Conservation (phyloP, 129 eudicot species). For the Rutidosis leptorrhynchoides region DNA sequence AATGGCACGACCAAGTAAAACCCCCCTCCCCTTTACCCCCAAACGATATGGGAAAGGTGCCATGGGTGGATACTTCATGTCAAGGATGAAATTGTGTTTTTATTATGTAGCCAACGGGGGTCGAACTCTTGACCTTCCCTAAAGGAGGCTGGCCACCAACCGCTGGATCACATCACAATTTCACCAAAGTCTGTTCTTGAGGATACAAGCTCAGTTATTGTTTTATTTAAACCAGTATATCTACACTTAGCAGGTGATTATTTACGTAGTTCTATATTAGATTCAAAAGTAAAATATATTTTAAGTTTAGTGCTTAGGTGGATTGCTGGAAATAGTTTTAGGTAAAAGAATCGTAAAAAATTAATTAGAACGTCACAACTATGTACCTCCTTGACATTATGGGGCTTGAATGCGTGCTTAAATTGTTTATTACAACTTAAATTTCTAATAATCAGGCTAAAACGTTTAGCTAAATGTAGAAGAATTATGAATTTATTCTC, state of each 20-base stretch:
- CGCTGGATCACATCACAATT: no score
- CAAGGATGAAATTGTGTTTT: no score
- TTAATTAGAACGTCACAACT: neutral
- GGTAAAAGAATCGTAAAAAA: neutral
- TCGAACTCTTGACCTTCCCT: no score
- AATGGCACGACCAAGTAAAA: no score
- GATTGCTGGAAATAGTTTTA: neutral
- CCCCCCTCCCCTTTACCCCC: no score
- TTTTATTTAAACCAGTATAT: neutral
- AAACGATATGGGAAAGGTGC: no score
- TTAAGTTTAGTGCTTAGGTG: conserved; percentile 5
- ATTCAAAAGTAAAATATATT: neutral
- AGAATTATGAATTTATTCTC: neutral
- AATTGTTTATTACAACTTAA: neutral
- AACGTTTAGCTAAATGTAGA: neutral
- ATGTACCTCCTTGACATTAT: neutral
- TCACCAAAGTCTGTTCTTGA: neutral
- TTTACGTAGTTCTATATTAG: neutral
- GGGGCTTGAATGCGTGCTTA: neutral
- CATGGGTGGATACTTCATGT: no score
- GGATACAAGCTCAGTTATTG: neutral
- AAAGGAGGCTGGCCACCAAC: no score
- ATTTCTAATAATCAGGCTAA: neutral
- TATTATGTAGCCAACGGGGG: no score
- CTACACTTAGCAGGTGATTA: neutral